Evolutionary conservation across 805 yeast genomes (phyloP).

Genomic region (Wickerhamiella alocasiicola): DNA sequence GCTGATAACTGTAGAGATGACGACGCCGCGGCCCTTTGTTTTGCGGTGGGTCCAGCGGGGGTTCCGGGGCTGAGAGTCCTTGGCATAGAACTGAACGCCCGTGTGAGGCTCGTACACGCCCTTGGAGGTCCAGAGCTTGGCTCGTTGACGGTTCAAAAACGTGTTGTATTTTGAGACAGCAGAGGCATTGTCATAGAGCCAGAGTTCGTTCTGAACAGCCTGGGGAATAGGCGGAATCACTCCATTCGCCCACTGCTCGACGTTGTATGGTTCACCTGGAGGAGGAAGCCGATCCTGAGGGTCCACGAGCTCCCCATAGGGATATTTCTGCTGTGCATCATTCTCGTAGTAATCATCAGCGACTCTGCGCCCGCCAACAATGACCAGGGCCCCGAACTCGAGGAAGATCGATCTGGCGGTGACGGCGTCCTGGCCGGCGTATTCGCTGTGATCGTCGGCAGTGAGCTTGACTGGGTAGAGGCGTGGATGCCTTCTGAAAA

Average conservation of each 20-base stretch:
- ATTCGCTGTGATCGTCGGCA: slow-evolving; percentile 68
- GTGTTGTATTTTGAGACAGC: slow-evolving; percentile 64
- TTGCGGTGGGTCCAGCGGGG: slow-evolving; percentile 21
- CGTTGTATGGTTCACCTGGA: slow-evolving; percentile 34
- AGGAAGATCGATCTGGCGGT: slow-evolving; percentile 81
- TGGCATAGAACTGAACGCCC: slow-evolving; percentile 66
- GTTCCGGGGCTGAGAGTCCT: slow-evolving; percentile 56
- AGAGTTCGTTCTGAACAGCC: slow-evolving; percentile 29
- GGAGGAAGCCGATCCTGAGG: slow-evolving; percentile 41
- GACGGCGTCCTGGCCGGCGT: slow-evolving; percentile 71
- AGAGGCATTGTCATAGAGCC: slow-evolving; percentile 78
- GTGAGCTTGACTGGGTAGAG: slow-evolving; percentile 61
- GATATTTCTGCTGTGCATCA: slow-evolving; percentile 43
- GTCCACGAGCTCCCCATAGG: slow-evolving; percentile 60
- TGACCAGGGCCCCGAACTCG: slow-evolving; percentile 81
- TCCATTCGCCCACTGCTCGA: slow-evolving; percentile 32
- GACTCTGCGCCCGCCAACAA: slow-evolving; percentile 67
- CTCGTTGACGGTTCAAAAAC: slow-evolving; percentile 45
- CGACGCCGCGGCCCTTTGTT: slow-evolving; percentile 12
- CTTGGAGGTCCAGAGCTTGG: slow-evolving; percentile 32
- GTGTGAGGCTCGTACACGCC: slow-evolving; percentile 75
- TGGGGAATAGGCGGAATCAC: slow-evolving; percentile 8
- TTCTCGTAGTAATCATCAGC: slow-evolving; percentile 83
- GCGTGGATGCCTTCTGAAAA: slow-evolving; percentile 74
- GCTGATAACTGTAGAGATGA: slow-evolving; percentile 16